Percentiles rank a stretch among this genome's conserved stretches.
Evolutionary conservation across 768 basidiomycete species (phyloP).

Genomic region (Rhizopogon salebrosus): DNA sequence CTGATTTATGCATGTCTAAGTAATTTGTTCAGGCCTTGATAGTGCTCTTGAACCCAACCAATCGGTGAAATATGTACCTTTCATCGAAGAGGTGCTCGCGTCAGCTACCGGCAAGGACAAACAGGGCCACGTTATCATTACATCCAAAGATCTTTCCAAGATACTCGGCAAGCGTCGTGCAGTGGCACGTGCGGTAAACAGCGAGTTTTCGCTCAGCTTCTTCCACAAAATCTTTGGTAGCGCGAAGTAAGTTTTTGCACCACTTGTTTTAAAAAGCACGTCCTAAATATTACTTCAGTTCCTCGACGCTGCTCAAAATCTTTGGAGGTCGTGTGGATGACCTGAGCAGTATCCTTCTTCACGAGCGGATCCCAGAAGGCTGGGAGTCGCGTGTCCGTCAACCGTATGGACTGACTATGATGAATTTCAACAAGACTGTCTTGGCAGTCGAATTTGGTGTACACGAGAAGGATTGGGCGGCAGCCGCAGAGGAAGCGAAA

Average conservation of each 20-base stretch:
- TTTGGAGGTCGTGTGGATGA: slow-evolving; percentile 63
- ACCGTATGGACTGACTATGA: slow-evolving; percentile 55
- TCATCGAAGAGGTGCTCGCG: slow-evolving; percentile 54
- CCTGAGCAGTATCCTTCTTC: slow-evolving; percentile 47
- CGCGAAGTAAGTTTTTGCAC: slow-evolving; percentile 47
- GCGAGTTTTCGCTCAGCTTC: slow-evolving; percentile 45
- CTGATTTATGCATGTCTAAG: background rate
- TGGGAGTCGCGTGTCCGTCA: slow-evolving; percentile 62
- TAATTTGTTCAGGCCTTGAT: slow-evolving; percentile 47
- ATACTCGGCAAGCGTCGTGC: slow-evolving; percentile 57
- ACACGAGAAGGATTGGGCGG: slow-evolving; percentile 17
- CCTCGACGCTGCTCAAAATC: slow-evolving; percentile 61
- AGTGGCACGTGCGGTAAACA: slow-evolving; percentile 50
- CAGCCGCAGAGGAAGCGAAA: background rate
- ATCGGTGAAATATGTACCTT: slow-evolving; percentile 39
- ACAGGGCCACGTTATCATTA: slow-evolving; percentile 43
- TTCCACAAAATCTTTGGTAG: slow-evolving; percentile 65
- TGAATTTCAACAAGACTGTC: slow-evolving; percentile 43
- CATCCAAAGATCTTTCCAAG: slow-evolving; percentile 53
- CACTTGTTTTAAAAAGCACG: background rate
- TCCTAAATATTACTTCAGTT: slow-evolving; percentile 30
- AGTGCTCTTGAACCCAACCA: slow-evolving; percentile 44
- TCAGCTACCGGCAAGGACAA: slow-evolving; percentile 55
- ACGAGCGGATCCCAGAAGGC: slow-evolving; percentile 66
- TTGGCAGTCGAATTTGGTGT: slow-evolving; percentile 20